Percentiles rank a stretch among this genome's conserved stretches.
Conservation (phyloP, 2,329 filamentous ascomycete species). For the Microdochium trichocladiopsis region DNA sequence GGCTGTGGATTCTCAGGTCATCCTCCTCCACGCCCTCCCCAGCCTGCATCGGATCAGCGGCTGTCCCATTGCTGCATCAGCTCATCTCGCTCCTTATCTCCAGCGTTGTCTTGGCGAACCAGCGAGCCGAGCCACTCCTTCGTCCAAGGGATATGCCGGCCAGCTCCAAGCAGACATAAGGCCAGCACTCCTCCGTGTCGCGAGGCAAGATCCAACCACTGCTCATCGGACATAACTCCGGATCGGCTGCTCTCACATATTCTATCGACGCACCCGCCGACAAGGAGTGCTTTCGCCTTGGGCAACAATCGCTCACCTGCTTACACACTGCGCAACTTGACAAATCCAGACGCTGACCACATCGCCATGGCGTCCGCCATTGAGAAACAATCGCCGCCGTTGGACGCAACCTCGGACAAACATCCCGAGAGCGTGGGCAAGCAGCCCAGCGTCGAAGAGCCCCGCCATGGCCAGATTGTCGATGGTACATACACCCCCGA, state of each 20-base stretch:
- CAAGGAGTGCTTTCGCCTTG: no score
- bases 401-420: background rate
- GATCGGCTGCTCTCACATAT: no score
- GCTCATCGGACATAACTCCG: no score
- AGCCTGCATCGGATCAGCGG: background rate
- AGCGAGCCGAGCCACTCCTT: background rate
- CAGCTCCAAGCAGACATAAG: no score
- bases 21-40: background rate
- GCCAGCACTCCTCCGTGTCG: no score
- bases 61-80: background rate
- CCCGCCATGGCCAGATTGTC: conserved; percentile 5
- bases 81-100: background rate
- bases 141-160: no score
- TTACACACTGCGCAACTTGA: background rate
- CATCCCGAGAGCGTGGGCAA: conserved; percentile 1
- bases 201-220: no score
- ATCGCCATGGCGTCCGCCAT: conserved; percentile 1
- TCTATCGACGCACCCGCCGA: background rate
- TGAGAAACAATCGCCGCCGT: conserved; percentile 1
- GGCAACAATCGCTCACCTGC: no score
- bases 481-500: conserved; percentile 16
- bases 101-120: background rate
- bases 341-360: background rate
- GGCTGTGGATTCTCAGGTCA: background rate
- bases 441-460: conserved; percentile 6